These are phyloP conservation scores for Claviceps arundinis DNA, from an alignment of 2,329 filamentous ascomycete genomes.

Conservation along the genomic window DNA sequence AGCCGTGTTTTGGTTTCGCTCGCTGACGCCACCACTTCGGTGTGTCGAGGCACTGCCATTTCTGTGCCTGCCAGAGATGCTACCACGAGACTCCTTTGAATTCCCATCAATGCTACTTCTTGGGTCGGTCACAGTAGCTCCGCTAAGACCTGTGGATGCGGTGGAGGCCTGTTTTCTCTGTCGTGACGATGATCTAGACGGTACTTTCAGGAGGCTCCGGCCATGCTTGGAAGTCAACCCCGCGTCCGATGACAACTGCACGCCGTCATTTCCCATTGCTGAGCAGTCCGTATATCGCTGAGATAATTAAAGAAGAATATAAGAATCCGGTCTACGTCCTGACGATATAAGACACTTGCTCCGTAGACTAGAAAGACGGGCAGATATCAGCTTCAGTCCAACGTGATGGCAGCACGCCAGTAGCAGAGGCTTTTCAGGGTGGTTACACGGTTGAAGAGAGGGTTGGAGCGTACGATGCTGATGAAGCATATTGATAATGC, in stretches of 20 bases:
- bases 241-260: constrained; percentile 28
- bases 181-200: constrained; percentile 48
- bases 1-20: constrained; percentile 33
- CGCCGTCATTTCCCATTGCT: constrained; percentile 31
- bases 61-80: constrained; percentile 47
- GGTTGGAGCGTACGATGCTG: not conserved
- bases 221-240: constrained; percentile 33
- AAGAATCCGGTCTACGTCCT: constrained; percentile 7
- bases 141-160: constrained; percentile 46
- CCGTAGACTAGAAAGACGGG: not conserved
- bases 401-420: not conserved
- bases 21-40: constrained; percentile 41
- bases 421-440: not conserved
- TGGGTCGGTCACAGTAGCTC: constrained; percentile 43
- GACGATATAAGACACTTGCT: not conserved
- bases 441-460: not conserved
- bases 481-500: not conserved
- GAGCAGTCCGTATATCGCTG: constrained; percentile 20
- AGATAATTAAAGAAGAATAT: constrained; percentile 9
- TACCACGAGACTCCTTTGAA: constrained; percentile 53
- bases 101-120: constrained; percentile 49
- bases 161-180: constrained; percentile 45
- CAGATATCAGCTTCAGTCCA: not conserved
- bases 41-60: constrained; percentile 58
- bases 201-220: constrained; percentile 41